Percentiles rank a stretch among this genome's conserved stretches.
phyloP scores from a whole-genome alignment of 164 flowering plant genomes.

The Stephania yunnanensis region DNA sequence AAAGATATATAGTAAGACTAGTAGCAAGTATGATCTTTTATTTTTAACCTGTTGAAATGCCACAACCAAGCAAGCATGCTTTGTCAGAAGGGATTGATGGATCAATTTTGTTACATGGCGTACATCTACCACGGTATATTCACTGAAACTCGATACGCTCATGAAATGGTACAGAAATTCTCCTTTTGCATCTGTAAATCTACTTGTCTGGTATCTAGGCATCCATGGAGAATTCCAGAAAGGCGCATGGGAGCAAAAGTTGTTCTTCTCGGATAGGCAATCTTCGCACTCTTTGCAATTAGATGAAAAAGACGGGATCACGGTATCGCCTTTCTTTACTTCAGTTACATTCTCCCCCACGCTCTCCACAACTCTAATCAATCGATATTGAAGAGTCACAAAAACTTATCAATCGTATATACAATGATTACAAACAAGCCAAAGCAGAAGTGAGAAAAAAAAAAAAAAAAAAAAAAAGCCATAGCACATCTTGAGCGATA shows the following conservation, averaged over 20 bases:
- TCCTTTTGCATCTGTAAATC: constrained; percentile 40
- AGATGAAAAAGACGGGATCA: constrained; percentile 43
- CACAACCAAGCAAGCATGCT: constrained; percentile 61
- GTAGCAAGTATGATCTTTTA: not conserved
- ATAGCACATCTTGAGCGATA: no score
- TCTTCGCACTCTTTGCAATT: constrained; percentile 51
- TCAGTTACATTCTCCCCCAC: no score
- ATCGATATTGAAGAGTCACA: constrained; percentile 10
- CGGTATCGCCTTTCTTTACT: constrained; percentile 12
- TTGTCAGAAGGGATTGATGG: constrained; percentile 33
- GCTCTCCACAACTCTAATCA: no score
- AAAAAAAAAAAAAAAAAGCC: no score
- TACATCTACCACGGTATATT: constrained; percentile 56
- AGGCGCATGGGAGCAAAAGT: constrained; percentile 31
- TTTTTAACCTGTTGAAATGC: constrained; percentile 47
- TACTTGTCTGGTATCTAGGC: constrained; percentile 43
- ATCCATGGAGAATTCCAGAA: constrained; percentile 7
- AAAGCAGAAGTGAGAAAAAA: no score
- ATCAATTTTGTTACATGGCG: constrained; percentile 30
- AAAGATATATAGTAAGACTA: not conserved
- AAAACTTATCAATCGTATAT: not conserved
- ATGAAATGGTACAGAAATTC: constrained; percentile 18
- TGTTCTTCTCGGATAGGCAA: constrained; percentile 46
- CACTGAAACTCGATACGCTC: constrained; percentile 45
- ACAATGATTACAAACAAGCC: no score